A percentile compares a stretch with the other conserved stretches of the same genome.
Conservation (phyloP, 2,329 filamentous ascomycete genomes). For the Fusarium sp. region DNA sequence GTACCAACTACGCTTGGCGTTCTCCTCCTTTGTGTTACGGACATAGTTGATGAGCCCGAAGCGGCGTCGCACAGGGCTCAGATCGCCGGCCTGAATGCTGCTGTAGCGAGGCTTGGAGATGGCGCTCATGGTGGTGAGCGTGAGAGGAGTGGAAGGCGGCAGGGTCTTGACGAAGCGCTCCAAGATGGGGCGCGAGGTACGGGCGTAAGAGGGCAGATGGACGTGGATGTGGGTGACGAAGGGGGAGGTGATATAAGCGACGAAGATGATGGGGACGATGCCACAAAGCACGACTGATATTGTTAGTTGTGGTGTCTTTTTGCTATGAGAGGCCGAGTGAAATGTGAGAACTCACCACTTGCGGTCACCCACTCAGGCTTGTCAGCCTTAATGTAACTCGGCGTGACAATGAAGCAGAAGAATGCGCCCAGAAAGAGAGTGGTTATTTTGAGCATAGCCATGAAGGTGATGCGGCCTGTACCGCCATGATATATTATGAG, state of each 20-base stretch:
- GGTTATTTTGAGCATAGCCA: constrained; percentile 78
- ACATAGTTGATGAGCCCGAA: constrained; percentile 59
- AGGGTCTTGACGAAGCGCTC: constrained; percentile 64
- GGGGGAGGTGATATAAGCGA: constrained; percentile 74
- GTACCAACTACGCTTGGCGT: constrained; percentile 56
- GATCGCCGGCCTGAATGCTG: constrained; percentile 56
- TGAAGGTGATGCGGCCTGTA: constrained; percentile 73
- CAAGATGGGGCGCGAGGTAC: constrained; percentile 69
- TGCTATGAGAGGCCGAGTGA: neutral
- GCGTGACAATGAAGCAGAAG: constrained; percentile 74
- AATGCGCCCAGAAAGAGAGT: constrained; percentile 77
- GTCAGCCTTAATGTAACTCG: constrained; percentile 64
- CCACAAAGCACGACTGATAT: constrained; percentile 70
- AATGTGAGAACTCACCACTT: constrained; percentile 53
- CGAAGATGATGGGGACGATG: constrained; percentile 73
- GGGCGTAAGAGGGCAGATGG: constrained; percentile 74
- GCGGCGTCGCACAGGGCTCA: constrained; percentile 51
- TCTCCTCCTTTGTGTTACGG: constrained; percentile 55
- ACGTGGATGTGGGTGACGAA: constrained; percentile 81
- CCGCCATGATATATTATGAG: constrained; percentile 83
- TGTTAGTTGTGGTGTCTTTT: constrained; percentile 9
- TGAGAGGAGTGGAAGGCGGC: constrained; percentile 61
- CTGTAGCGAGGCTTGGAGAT: constrained; percentile 68
- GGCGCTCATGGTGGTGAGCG: constrained; percentile 68
- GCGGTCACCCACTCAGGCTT: constrained; percentile 54